phyloP scores from a whole-genome alignment of 2,329 filamentous ascomycete species.

The Botrytis hyacinthi region DNA sequence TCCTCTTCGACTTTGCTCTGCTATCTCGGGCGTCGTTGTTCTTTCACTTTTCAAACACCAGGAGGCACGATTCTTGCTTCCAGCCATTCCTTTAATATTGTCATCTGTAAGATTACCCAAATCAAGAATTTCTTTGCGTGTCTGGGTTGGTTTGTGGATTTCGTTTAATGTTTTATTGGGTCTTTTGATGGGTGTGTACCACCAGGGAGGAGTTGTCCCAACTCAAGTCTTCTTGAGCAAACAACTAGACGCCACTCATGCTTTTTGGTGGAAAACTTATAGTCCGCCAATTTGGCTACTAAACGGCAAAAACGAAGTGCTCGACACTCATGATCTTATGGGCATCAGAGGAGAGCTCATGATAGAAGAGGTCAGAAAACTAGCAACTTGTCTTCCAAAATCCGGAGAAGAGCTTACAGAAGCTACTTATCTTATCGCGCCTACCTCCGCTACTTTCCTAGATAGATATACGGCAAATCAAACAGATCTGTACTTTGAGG shows the following conservation, averaged over 20 bases:
- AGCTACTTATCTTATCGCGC: conserved; percentile 70
- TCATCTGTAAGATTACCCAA: conserved; percentile 69
- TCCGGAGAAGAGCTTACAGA: conserved; percentile 57
- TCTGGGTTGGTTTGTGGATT: conserved; percentile 63
- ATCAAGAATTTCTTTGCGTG: conserved; percentile 47
- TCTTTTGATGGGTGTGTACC: conserved; percentile 74
- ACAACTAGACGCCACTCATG: conserved; percentile 63
- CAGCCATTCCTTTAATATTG: conserved; percentile 72
- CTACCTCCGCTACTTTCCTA: conserved; percentile 67
- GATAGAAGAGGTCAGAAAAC: conserved; percentile 54
- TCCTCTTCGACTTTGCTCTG: conserved; percentile 67
- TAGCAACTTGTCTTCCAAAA: conserved; percentile 60
- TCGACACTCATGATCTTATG: conserved; percentile 73
- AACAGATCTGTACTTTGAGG: conserved; percentile 57
- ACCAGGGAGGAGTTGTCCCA: conserved; percentile 76
- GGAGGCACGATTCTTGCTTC: conserved; percentile 75
- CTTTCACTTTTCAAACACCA: conserved; percentile 76
- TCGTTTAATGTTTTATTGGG: conserved; percentile 68
- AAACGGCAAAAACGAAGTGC: conserved; percentile 69
- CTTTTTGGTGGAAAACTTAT: conserved; percentile 81
- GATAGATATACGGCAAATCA: conserved; percentile 54
- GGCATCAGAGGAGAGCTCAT: conserved; percentile 62
- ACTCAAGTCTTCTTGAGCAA: conserved; percentile 72
- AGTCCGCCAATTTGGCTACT: conserved; percentile 78
- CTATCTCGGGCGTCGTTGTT: conserved; percentile 66